Base-by-base conservation (phyloP, 2,329 filamentous ascomycete species). In the Alternaria brassicae region DNA sequence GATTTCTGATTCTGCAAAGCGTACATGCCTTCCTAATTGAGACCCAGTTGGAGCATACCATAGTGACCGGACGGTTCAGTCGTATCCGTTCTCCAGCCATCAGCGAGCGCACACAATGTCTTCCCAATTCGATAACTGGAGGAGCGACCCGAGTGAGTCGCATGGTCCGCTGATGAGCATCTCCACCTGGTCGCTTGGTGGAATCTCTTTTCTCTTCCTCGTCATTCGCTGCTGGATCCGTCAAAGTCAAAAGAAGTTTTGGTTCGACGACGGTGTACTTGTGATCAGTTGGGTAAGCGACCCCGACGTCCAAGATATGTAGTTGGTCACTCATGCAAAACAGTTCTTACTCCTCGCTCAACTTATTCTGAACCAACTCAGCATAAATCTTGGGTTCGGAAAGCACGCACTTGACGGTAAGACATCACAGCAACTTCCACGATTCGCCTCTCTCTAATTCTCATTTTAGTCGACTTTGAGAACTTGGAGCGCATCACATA, bases 381-480 rank as follows among this genome's bases (percentile, higher is more conserved):
- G 32, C 17, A 30, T 57, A 17, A 36, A 57, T 6, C 7, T 57
- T 6, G 49, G 55, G 7, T 53, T 57, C 4, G 55, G 55, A 41
- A 57, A 57, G 27, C 55, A 57, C 30, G 34, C 49, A 2, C 40
- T 57, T 25, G 55, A 57, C 19, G 47, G 55, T 57, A 57, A 53
- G 55, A 28, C 6, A 39, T 4, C 13, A 3, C 6, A 25, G n/a
- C 3, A 25, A 15, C 19, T 12, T 8, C 12, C 7, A 32, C 15
- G 17, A 1, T 8, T n/a, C n/a, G 10, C 19, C 13, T 25, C 3
- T 10, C 27, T 53, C 40, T 57, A 6, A 57, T 19, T 4, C 30
- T 39, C 19, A 6, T 3, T 27, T 13, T 19, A 57, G 54, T 57
- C 12, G 17, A 53, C 25, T 53, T 57, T 10, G 23, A 15, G 19